Percentiles rank a stretch among this genome's conserved stretches.
phyloP scores from a whole-genome alignment of 768 basidiomycete species.

The Trametes gibbosa region DNA sequence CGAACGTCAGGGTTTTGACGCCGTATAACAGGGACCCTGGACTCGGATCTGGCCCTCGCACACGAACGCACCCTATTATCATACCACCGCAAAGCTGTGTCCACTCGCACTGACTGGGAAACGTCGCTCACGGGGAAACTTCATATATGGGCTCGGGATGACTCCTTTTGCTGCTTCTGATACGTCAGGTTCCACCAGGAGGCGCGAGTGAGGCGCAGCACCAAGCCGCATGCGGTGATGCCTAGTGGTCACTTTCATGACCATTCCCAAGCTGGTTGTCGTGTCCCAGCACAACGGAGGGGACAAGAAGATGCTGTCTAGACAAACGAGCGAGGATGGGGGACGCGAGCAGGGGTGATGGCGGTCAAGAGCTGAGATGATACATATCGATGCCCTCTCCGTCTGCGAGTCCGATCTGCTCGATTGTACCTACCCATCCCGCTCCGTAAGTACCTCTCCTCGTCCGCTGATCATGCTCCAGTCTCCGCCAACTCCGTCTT shows the following conservation, averaged over 20 bases:
- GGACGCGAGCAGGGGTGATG: conserved; percentile 2
- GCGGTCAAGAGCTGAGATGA: conserved; percentile 6
- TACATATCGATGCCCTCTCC: neutral
- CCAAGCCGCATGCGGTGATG: neutral
- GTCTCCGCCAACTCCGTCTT: neutral
- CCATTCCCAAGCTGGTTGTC: conserved; percentile 4
- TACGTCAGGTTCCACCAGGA: conserved; percentile 8
- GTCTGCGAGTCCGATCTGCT: neutral
- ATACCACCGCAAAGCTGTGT: conserved; percentile 14
- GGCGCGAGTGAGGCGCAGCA: too few relatives aligned
- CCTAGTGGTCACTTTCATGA: neutral
- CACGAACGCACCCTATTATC: conserved; percentile 10
- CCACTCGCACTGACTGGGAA: neutral
- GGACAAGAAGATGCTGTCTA: neutral
- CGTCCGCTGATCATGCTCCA: neutral
- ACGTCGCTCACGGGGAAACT: conserved; percentile 1
- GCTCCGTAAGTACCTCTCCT: too few relatives aligned
- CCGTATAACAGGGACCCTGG: neutral
- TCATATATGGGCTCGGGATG: neutral
- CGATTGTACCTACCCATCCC: neutral
- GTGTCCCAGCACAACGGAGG: neutral
- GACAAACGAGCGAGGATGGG: conserved; percentile 9
- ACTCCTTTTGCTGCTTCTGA: conserved; percentile 7
- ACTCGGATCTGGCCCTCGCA: conserved; percentile 6
- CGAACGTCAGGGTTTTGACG: conserved; percentile 2